Conservation (phyloP, 768 basidiomycete genomes). For the Leccinum imitatum region DNA sequence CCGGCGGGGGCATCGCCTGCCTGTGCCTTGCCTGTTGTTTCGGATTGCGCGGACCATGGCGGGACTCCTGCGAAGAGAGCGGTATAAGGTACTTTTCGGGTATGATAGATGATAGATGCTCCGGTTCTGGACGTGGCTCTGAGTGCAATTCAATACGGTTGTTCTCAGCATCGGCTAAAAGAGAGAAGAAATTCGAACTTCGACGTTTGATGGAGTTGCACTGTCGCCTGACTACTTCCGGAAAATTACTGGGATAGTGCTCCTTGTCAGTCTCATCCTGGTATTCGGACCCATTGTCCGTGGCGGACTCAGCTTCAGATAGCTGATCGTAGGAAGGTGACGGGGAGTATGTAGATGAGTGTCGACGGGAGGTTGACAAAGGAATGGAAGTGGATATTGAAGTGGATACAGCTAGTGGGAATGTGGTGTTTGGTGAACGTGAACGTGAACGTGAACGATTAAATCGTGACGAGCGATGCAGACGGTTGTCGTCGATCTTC, state of each 20-base stretch:
- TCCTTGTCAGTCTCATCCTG: constrained; percentile 25
- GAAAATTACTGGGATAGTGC: constrained; percentile 12
- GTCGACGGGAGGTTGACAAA: not conserved
- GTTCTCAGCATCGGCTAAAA: constrained; percentile 41
- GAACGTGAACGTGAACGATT: not conserved
- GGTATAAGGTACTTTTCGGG: constrained; percentile 16
- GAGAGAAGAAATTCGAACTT: constrained; percentile 37
- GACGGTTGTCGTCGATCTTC: constrained; percentile 9
- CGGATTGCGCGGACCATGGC: constrained; percentile 6
- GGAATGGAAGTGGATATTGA: constrained; percentile 1
- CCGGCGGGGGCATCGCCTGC: not conserved
- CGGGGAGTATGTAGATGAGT: constrained; percentile 8
- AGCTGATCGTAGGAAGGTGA: constrained; percentile 9
- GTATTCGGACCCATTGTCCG: constrained; percentile 25
- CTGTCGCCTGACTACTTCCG: constrained; percentile 2
- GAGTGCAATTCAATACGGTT: constrained; percentile 38
- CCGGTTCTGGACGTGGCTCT: constrained; percentile 6
- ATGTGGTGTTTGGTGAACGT: not conserved
- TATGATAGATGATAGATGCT: constrained; percentile 13
- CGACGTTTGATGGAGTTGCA: constrained; percentile 17
- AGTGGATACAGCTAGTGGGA: not conserved
- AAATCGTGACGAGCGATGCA: constrained; percentile 1
- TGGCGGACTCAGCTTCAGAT: constrained; percentile 15
- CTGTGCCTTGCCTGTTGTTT: constrained; percentile 7
- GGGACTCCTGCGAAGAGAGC: constrained; percentile 7